Evolutionary conservation across 2,329 filamentous ascomycete species (phyloP), one percentile per base, ranked within the genome.

Genomic region (Neonectria ditissima): DNA sequence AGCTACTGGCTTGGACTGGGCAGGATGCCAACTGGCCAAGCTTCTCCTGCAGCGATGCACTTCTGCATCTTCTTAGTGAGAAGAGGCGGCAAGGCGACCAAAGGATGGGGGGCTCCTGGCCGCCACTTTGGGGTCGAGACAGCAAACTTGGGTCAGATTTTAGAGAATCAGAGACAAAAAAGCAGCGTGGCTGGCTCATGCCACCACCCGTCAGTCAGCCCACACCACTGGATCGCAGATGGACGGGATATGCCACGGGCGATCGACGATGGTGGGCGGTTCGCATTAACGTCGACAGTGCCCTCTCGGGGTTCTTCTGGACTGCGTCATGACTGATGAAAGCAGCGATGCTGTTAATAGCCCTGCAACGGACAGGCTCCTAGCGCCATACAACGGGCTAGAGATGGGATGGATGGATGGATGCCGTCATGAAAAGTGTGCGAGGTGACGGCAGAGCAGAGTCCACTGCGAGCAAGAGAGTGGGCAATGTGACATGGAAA

Each of bases 371-470:
- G 43, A 51, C 51, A 63, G 34, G 26, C 43, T 37, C 32, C 41
- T 54, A 59, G 60, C 55, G 50, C 37, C 50, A 59, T 44, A 34
- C 55, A 39, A 13, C 32, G 32, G 41, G 32, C 41, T 59, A 43
- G 55, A 39, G 20, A 45, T 39, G 53, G 55, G 39, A 28, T 30
- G 20, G 61, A 59, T 63, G 55, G 39, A 28, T 30, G 20, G 61
- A 59, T 63, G 55, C 55, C 43, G 60, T 63, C 60, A 59, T 63
- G 43, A 34, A 20, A 30, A 16, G 9, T 24, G 50, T 43, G 45
- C 6, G 24, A 26, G 26, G 9, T 14, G 16, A n/a, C n/a, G n/a
- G n/a, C n/a, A 26, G 37, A 39, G 26, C 24, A 39, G 44, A 52
- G 28, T 30, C 28, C 28, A 30, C 6, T 30, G 28, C 6, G 47